Evolutionary conservation across 768 basidiomycete species (phyloP), one percentile per base, ranked within the genome.

Genomic region (Boletus vermiculosoides): DNA sequence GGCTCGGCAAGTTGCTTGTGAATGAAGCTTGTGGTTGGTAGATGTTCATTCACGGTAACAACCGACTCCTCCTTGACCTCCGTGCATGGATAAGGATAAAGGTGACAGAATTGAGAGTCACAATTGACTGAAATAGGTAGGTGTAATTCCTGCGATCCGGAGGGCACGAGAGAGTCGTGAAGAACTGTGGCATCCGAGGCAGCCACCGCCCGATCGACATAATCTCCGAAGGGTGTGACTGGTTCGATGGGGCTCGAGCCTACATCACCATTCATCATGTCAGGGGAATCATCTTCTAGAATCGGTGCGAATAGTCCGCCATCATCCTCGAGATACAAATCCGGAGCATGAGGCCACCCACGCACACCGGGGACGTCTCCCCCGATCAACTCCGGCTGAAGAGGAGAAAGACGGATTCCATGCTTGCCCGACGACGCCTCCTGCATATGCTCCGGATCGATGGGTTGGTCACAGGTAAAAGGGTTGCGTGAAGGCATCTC

Each of bases 1-100:
- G 90, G 89, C 51, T 90, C 88, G 0, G 87, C 83, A 11, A 92
- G 77, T 64, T 83, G 88, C 76, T 81, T 86, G 76, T 90, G 91
- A 10, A 78, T 75, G 23, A 74, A 63, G 12, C 80, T 80, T 39
- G 86, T 79, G n/a, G 50, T 52, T 13, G 55, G 36, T 2, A 58
- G 34, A 25, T 63, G 59, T 45, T 64, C 65, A 61, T 77, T 78
- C 13, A 81, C 78, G 30, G 80, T 77, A 39, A 77, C 71, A 22
- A 79, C 71, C 15, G 70, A 56, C 15, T 52, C 60, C 34, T 66
- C 52, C 45, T 71, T 72, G 3, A 31, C 46, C 12, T 59, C 59
- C n/a, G 36, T 18, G 28, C 45, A 36, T 20, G 55, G 45, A 62
- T 54, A 68, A 46, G 57, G 54, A 50, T 62, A 5, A 28, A 28